Evolutionary conservation across 2,329 filamentous ascomycete genomes (phyloP), one percentile per base, ranked within the genome.

Genomic region (Chaetomium strumarium): DNA sequence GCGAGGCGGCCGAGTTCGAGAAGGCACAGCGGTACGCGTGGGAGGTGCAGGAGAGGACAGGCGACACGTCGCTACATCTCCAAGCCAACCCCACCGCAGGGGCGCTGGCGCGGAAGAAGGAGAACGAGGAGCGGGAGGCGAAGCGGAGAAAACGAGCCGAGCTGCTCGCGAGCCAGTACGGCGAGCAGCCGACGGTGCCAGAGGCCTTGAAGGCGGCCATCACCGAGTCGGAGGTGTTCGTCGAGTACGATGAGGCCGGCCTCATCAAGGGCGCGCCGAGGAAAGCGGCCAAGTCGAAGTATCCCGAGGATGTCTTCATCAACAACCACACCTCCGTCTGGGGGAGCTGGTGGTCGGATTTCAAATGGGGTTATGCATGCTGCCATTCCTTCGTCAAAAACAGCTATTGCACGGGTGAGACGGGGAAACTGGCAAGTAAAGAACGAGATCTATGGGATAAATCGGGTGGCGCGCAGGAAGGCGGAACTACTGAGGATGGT

Each of bases 311-410:
- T 63, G 77, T 96, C 0, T 74, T 87, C 49, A 80, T 86, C 67
- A 92, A 95, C 73, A 99, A 99, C 65, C 93, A 99, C 71, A 90
- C 83, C 3, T 85, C 86, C 0, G 85, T 96, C 3, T 99, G 90
- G 88, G 93, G 93, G 45, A 96, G 90, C 64, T 99, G 93, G 93
- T 99, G 93, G 93, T 81, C 84, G 49, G 84, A 89, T 65, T 97
- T 96, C 72, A 81, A 86, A 69, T 99, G 93, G 93, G 93, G 93
- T 1, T 99, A 96, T 69, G 81, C 88, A 19, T 99, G 93, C 69
- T 99, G 93, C 74, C 90, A 95, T 67, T 96, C 90, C 0, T 85
- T 84, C 19, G 81, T 95, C 57, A 96, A 95, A 72, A 97, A 99
- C 70, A 96, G 90, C 64, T 99, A 97, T 65, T 99, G 93, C 69